Evolutionary conservation across 805 yeast genomes (phyloP).

Genomic region (Nakazawaea sp.): DNA sequence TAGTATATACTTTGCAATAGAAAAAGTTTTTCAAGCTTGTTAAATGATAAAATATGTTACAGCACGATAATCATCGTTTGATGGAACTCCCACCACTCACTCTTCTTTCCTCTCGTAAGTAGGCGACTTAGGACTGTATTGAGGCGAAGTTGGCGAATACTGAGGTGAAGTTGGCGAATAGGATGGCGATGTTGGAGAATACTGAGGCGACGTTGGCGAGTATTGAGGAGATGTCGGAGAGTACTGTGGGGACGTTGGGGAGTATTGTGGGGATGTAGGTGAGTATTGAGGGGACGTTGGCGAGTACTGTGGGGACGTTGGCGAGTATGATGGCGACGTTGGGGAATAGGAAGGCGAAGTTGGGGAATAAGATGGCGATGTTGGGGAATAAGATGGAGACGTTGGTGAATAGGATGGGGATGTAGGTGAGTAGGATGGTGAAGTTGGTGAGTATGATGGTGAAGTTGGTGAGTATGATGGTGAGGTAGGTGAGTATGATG

Average conservation of each 20-base stretch:
- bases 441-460: conserved; percentile 53
- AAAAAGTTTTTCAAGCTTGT: too few relatives aligned
- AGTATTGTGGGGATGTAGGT: conserved; percentile 56
- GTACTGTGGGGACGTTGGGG: conserved; percentile 64
- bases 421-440: conserved; percentile 58
- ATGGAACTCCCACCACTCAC: too few relatives aligned
- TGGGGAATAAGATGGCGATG: conserved; percentile 64
- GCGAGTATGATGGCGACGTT: conserved; percentile 62
- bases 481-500: conserved; percentile 72
- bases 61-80: too few relatives aligned
- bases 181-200: conserved; percentile 68
- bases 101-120: conserved; percentile 16
- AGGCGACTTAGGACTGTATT: conserved; percentile 61
- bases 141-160: conserved; percentile 54
- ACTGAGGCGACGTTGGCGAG: conserved; percentile 47
- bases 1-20: too few relatives aligned
- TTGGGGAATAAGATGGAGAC: conserved; percentile 73
- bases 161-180: conserved; percentile 62
- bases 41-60: too few relatives aligned
- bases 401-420: conserved; percentile 72
- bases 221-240: conserved; percentile 57
- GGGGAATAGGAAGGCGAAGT: conserved; percentile 81
- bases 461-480: conserved; percentile 76
- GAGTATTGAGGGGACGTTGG: conserved; percentile 72
- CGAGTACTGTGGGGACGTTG: conserved; percentile 56